Evolutionary conservation across 1,284 basidiomycete genomes (phyloP), one percentile per base, ranked within the genome.

Genomic region (Sporisorium graminicola): DNA sequence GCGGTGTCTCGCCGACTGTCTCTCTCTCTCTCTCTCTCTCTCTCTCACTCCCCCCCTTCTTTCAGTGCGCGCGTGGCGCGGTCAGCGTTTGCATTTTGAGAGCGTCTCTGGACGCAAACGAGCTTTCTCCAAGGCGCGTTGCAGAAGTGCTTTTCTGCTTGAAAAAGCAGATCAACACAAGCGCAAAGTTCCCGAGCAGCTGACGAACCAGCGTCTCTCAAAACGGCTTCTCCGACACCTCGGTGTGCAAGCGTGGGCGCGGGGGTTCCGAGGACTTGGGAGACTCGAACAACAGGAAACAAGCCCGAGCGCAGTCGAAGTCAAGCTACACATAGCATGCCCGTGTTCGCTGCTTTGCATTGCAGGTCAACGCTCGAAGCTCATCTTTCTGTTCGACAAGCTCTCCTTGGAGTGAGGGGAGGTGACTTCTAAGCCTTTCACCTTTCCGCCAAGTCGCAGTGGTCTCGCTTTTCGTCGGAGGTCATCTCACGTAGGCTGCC

Each of bases 231-330:
- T 20, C 52, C 52, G 52, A 53, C 22, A 14, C n/a, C 52, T 53
- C 50, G 50, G 37, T 40, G 52, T 42, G 40, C 37, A 27, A 24
- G 10, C 4, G 35, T 29, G 16, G 37, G 43, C 54, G 42, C 33
- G 54, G 54, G 54, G n/a, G 16, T 33, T 33, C 54, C 54, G 54
- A 56, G 46, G 54, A 56, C 54, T 29, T 29, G 27, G 27, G n/a
- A n/a, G n/a, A n/a, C n/a, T n/a, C n/a, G n/a, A 14, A 29, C 0
- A 14, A 18, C 27, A 31, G 14, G 31, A 29, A 5, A 8, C 7
- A 14, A 35, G 24, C 18, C 52, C 35, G 37, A 40, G n/a, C n/a
- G n/a, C n/a, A n/a, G 52, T 10, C 24, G 6, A 43, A 13, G n/a
- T 31, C 29, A 10, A 31, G 29, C 29, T n/a, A 20, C 40, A 18